phyloP scores from a whole-genome alignment of 306 rosid genomes.

The Arachis stenosperma region DNA sequence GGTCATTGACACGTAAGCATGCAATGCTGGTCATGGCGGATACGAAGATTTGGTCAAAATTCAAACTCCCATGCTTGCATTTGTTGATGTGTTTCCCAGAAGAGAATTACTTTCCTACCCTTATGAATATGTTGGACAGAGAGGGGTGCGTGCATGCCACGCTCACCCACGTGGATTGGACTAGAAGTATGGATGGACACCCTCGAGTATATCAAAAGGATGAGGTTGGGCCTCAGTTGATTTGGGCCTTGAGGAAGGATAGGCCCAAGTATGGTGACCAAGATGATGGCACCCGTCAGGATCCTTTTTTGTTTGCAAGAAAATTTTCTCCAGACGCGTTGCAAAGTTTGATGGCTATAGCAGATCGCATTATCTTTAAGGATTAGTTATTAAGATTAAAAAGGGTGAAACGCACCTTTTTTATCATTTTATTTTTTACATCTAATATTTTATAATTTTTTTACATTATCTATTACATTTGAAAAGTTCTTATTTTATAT shows the following conservation, averaged over 20 bases:
- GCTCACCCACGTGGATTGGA: slow-evolving; percentile 79
- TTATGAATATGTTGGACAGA: slow-evolving; percentile 57
- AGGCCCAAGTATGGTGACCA: slow-evolving; percentile 59
- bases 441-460: too few species aligned
- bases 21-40: slow-evolving; percentile 59
- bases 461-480: too few species aligned
- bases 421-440: too few species aligned
- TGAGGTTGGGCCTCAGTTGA: slow-evolving; percentile 50
- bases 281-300: slow-evolving; percentile 11
- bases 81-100: slow-evolving; percentile 63
- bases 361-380: slow-evolving; percentile 48
- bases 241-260: slow-evolving; percentile 35
- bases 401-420: too few species aligned
- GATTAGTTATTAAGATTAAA: slow-evolving; percentile 33
- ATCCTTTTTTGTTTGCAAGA: slow-evolving; percentile 74
- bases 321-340: slow-evolving; percentile 54
- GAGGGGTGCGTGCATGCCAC: slow-evolving; percentile 64
- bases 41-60: slow-evolving; percentile 53
- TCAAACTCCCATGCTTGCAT: slow-evolving; percentile 54
- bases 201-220: slow-evolving; percentile 56
- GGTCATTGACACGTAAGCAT: slow-evolving; percentile 74
- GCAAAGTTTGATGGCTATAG: slow-evolving; percentile 56
- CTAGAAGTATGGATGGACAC: slow-evolving; percentile 55
- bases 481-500: too few species aligned
- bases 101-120: slow-evolving; percentile 81